Conservation (phyloP, 306 rosid species). For the Geum urbanum region DNA sequence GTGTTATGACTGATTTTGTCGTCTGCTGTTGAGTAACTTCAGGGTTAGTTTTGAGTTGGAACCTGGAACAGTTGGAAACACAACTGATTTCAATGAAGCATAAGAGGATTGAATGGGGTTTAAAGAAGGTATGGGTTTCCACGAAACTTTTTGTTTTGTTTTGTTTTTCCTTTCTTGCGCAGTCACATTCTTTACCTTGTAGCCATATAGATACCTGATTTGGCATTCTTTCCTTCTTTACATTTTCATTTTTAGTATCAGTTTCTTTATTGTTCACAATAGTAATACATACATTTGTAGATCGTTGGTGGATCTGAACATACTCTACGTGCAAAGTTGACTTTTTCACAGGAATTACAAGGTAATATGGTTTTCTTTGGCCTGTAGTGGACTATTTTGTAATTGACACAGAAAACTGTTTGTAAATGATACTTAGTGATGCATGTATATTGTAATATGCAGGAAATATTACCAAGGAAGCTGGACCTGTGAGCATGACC, state of each 20-base stretch:
- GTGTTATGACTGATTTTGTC: background rate
- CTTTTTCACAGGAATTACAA: conserved; percentile 76
- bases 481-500: conserved; percentile 95
- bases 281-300: conserved; percentile 40
- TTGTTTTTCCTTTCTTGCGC: background rate
- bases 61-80: conserved; percentile 79
- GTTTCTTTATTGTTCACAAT: conserved; percentile 13
- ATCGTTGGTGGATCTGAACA: conserved; percentile 94
- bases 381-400: conserved; percentile 10
- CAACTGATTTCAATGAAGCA: conserved; percentile 78
- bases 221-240: conserved; percentile 13
- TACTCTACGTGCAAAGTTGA: conserved; percentile 75
- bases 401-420: background rate
- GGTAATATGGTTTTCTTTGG: conserved; percentile 31
- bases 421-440: background rate
- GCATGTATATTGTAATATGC: conserved; percentile 19
- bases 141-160: background rate
- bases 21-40: conserved; percentile 20
- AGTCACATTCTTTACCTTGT: background rate
- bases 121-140: conserved; percentile 57
- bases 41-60: conserved; percentile 86
- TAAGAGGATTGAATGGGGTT: conserved; percentile 82
- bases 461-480: conserved; percentile 92
- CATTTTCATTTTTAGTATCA: conserved; percentile 6
- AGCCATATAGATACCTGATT: conserved; percentile 10